Conservation (phyloP, 495 filamentous ascomycete genomes). For the Cetradonia linearis region DNA sequence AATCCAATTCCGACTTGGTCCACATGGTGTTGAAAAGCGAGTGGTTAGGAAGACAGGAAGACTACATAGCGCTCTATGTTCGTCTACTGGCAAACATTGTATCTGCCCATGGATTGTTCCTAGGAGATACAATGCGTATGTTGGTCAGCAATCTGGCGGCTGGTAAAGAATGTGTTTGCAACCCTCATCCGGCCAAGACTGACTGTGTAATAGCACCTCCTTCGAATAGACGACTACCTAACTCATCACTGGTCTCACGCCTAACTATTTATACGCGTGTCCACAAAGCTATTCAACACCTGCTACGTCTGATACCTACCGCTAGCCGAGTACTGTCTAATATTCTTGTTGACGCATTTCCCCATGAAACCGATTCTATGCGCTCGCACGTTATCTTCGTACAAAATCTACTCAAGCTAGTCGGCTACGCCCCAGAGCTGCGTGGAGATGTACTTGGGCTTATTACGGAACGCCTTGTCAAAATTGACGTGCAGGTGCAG, state of each 20-base stretch:
- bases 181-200: conserved; percentile 3
- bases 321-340: conserved; percentile 59
- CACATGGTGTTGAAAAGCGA: conserved; percentile 58
- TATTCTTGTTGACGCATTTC: conserved; percentile 57
- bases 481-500: conserved; percentile 90
- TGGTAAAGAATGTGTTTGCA: conserved; percentile 27
- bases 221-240: conserved; percentile 48
- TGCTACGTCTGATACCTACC: conserved; percentile 68
- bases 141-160: conserved; percentile 64
- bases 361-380: conserved; percentile 60
- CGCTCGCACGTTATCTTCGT: conserved; percentile 67
- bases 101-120: conserved; percentile 63
- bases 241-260: conserved; percentile 47
- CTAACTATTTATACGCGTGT: conserved; percentile 54
- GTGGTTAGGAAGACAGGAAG: conserved; percentile 78
- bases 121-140: conserved; percentile 59
- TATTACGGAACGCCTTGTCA: conserved; percentile 73
- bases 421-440: conserved; percentile 68
- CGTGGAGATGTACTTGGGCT: conserved; percentile 71
- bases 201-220: conserved; percentile 28
- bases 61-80: conserved; percentile 68
- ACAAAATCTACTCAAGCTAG: conserved; percentile 63
- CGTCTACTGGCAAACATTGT: conserved; percentile 71
- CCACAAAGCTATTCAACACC: conserved; percentile 63
- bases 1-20: conserved; percentile 64